Evolutionary conservation across 2,329 filamentous ascomycete species (phyloP).

Genomic region (Coniochaeta sp.): DNA sequence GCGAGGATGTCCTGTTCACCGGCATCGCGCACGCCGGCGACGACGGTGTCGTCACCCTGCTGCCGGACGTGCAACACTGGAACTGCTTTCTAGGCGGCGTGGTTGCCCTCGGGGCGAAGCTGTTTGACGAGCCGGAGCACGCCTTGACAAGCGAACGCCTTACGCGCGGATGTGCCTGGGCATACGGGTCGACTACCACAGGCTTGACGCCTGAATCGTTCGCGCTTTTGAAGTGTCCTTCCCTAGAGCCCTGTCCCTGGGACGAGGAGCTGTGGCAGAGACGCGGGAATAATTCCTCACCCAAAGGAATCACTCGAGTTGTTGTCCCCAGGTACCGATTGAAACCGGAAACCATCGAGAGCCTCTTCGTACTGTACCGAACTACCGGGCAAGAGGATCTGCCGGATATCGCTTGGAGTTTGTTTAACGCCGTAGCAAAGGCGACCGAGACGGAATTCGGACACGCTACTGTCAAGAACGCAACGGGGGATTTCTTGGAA

Average conservation of each 20-base stretch:
- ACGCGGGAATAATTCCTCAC: conserved; percentile 15
- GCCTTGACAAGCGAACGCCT: conserved; percentile 39
- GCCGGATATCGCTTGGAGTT: conserved; percentile 52
- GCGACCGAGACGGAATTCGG: conserved; percentile 43
- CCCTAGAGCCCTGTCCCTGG: conserved; percentile 24
- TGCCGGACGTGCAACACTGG: conserved; percentile 32
- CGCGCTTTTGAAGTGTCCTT: conserved; percentile 34
- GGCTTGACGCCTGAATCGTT: conserved; percentile 55
- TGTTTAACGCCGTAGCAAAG: conserved; percentile 48
- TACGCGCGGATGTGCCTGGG: conserved; percentile 50
- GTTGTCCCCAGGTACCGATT: conserved; percentile 40
- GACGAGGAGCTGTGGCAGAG: conserved; percentile 25
- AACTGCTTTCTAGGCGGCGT: conserved; percentile 42
- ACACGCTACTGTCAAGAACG: conserved; percentile 46
- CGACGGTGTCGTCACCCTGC: conserved; percentile 16
- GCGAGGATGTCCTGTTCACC: conserved; percentile 57
- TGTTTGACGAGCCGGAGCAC: conserved; percentile 37
- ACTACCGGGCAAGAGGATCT: conserved; percentile 50
- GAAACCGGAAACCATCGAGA: conserved; percentile 60
- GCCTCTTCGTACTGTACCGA: conserved; percentile 60
- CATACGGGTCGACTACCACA: conserved; percentile 44
- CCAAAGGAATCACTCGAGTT: conserved; percentile 18
- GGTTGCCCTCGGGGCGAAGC: conserved; percentile 35
- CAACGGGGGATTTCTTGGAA: conserved; percentile 25
- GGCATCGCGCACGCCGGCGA: conserved; percentile 27